phyloP scores from a whole-genome alignment of 192 early-diverging fungal species.

The Entrophospora sp. region DNA sequence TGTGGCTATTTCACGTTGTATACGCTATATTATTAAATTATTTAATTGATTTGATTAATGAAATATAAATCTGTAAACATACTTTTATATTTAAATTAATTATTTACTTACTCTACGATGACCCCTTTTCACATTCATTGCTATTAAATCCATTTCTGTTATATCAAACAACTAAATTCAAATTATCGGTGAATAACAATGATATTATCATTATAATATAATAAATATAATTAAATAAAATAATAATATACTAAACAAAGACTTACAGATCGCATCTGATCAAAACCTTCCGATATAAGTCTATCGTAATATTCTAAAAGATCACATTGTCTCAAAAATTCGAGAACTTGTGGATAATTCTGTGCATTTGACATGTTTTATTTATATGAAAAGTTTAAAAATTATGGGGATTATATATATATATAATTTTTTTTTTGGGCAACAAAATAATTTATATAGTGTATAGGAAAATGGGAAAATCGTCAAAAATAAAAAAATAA shows the following conservation, averaged over 20 bases:
- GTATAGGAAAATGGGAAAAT: no score
- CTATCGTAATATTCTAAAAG: constrained; percentile 27
- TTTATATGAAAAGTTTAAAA: no score
- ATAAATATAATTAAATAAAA: no score
- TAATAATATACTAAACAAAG: no score
- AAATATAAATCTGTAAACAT: not conserved
- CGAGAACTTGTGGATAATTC: not conserved
- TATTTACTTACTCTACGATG: constrained; percentile 31
- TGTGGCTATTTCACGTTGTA: constrained; percentile 30
- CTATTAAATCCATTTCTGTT: constrained; percentile 28
- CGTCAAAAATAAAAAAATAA: no score
- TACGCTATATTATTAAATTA: constrained; percentile 17
- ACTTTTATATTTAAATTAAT: not conserved
- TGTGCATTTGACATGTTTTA: no score
- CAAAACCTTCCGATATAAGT: constrained; percentile 34
- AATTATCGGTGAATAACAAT: not conserved
- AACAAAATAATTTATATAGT: no score
- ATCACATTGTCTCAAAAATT: constrained; percentile 20
- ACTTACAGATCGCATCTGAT: constrained; percentile 31
- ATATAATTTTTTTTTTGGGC: no score
- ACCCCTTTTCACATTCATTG: constrained; percentile 28
- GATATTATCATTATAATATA: not conserved
- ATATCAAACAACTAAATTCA: constrained; percentile 28
- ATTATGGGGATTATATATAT: no score
- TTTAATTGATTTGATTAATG: not conserved